A percentile compares a stretch with the other conserved stretches of the same genome.
Conservation (phyloP, 495 filamentous ascomycete species). For the Penicillium coprophilum region DNA sequence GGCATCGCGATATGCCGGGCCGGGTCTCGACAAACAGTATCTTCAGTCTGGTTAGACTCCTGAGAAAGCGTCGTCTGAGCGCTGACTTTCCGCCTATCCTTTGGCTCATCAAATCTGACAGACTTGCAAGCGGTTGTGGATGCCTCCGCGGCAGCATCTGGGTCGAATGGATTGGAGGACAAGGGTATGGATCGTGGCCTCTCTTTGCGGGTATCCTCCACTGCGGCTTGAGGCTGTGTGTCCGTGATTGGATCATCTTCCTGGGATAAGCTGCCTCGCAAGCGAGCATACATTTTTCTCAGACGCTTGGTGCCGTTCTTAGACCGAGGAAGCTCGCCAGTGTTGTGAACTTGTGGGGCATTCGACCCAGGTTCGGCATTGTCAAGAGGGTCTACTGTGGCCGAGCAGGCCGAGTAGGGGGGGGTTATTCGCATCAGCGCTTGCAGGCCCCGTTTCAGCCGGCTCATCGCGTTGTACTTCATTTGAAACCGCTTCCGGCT, state of each 20-base stretch:
- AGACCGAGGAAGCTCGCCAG: background rate
- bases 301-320: conserved; percentile 17
- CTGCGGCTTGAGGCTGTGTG: background rate
- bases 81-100: conserved; percentile 30
- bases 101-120: conserved; percentile 3
- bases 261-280: conserved; percentile 13
- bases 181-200: background rate
- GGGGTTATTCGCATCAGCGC: background rate
- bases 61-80: conserved; percentile 29
- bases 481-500: background rate
- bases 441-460: background rate
- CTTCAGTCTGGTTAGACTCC: conserved; percentile 30
- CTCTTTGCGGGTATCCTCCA: background rate
- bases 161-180: background rate
- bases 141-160: background rate
- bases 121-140: background rate
- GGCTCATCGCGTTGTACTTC: background rate
- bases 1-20: conserved; percentile 26
- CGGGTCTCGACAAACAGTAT: conserved; percentile 34
- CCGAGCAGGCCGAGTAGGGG: background rate
- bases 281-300: conserved; percentile 14
- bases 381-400: background rate
- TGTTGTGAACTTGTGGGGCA: background rate
- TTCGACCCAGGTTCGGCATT: background rate
- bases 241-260: conserved; percentile 5